Conservation (phyloP, 2,329 filamentous ascomycete species). For the Lasiodiplodia gonubiensis region DNA sequence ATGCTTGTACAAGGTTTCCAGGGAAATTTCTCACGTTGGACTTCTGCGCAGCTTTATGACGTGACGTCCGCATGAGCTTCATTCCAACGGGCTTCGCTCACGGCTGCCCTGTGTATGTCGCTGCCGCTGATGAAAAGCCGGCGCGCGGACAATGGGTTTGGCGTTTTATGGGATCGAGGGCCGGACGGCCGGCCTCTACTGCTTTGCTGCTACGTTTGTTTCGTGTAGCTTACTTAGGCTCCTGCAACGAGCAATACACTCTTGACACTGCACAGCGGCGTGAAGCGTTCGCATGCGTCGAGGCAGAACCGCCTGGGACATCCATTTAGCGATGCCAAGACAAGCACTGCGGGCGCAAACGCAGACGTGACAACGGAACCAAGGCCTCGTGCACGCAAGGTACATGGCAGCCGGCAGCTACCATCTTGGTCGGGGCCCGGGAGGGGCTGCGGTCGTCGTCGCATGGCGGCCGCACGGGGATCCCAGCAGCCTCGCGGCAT, state of each 20-base stretch:
- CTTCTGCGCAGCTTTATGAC: conserved; percentile 26
- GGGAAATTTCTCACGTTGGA: conserved; percentile 20
- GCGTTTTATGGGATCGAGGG: conserved; percentile 27
- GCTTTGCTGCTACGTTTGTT: conserved; percentile 25
- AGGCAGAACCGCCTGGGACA: neutral
- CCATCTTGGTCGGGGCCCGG: neutral
- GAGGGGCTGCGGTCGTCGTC: neutral
- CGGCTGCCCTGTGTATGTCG: conserved; percentile 9
- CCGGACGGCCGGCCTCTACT: conserved; percentile 13
- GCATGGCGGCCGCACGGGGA: conserved; percentile 16
- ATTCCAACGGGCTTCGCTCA: conserved; percentile 20
- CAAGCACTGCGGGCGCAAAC: neutral
- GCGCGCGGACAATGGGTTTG: conserved; percentile 27
- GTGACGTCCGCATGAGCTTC: conserved; percentile 24
- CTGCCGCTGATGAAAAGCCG: conserved; percentile 28
- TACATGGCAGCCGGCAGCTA: neutral
- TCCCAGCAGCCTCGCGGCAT: conserved; percentile 17
- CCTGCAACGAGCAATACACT: conserved; percentile 24
- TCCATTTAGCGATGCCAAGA: neutral
- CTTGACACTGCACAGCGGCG: neutral
- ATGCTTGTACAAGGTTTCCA: conserved; percentile 16
- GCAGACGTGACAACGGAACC: conserved; percentile 14
- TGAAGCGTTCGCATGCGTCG: neutral
- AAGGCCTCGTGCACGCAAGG: conserved; percentile 8
- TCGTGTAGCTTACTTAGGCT: conserved; percentile 28